Evolutionary conservation across 331 rosid genomes (phyloP).

Genomic region (Pyracantha coccinea): DNA sequence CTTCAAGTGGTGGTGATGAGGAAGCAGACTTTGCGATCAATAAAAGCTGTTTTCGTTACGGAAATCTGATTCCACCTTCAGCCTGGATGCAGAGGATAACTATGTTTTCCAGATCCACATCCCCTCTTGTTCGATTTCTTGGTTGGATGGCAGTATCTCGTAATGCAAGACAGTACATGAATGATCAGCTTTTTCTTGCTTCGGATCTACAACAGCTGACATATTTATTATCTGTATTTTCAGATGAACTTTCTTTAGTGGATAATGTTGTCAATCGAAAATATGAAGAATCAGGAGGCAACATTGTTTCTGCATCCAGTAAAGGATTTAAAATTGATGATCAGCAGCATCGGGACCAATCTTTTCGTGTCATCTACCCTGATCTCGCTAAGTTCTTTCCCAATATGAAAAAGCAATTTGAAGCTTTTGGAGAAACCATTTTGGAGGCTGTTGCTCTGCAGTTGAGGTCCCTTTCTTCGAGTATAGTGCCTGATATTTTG

Average conservation of each 20-base stretch:
- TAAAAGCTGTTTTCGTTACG: constrained; percentile 36
- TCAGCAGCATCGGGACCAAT: constrained; percentile 30
- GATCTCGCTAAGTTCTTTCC: constrained; percentile 79
- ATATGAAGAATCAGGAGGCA: constrained; percentile 32
- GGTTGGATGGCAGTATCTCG: constrained; percentile 99
- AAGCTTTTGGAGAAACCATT: constrained; percentile 72
- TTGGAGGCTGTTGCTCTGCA: constrained; percentile 93
- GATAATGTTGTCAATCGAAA: constrained; percentile 51
- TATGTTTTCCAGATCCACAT: constrained; percentile 49
- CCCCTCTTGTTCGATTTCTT: constrained; percentile 82
- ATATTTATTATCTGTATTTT: constrained; percentile 54
- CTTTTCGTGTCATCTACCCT: constrained; percentile 71
- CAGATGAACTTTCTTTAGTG: constrained; percentile 81
- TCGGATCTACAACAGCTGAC: constrained; percentile 77
- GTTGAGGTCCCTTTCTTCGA: constrained; percentile 69
- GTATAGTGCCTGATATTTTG: constrained; percentile 68
- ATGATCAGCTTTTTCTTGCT: constrained; percentile 69
- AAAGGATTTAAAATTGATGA: constrained; percentile 33
- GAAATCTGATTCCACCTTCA: constrained; percentile 79
- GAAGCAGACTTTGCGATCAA: constrained; percentile 39
- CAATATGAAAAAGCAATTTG: constrained; percentile 64
- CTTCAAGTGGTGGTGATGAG: constrained; percentile 59
- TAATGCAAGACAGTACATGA: constrained; percentile 68
- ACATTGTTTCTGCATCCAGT: constrained; percentile 19
- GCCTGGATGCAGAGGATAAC: constrained; percentile 78